These are phyloP conservation scores for Inga leiocalycina DNA, from an alignment of 306 rosid genomes.

Conservation along the genomic window DNA sequence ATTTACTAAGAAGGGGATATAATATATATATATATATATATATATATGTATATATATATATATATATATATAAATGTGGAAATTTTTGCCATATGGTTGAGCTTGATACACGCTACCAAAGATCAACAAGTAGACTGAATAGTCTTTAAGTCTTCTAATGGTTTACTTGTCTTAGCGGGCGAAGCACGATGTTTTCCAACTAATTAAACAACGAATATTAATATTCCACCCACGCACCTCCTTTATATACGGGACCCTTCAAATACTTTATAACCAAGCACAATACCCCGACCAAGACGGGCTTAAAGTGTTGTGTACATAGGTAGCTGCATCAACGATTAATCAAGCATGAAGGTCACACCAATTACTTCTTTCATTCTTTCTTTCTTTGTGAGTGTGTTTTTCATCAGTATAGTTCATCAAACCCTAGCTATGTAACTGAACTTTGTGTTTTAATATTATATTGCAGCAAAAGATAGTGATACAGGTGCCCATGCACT, in stretches of 20 bases:
- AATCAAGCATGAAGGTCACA: background rate
- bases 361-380: background rate
- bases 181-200: background rate
- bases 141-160: too few species aligned
- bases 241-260: background rate
- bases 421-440: background rate
- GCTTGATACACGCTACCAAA: too few species aligned
- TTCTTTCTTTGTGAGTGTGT: background rate
- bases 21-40: too few species aligned
- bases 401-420: background rate
- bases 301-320: background rate
- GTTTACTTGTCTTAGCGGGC: background rate
- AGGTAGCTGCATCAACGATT: background rate
- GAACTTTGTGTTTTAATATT: background rate
- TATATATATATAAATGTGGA: too few species aligned
- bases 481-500: constrained; percentile 23
- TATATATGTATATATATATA: too few species aligned
- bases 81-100: too few species aligned
- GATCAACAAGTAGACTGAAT: too few species aligned
- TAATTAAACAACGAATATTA: background rate
- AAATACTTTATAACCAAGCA: background rate
- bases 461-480: constrained; percentile 33
- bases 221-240: background rate
- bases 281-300: background rate
- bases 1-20: too few species aligned